phyloP scores from a whole-genome alignment of 768 basidiomycete species.

The Boletus vermiculosoides region DNA sequence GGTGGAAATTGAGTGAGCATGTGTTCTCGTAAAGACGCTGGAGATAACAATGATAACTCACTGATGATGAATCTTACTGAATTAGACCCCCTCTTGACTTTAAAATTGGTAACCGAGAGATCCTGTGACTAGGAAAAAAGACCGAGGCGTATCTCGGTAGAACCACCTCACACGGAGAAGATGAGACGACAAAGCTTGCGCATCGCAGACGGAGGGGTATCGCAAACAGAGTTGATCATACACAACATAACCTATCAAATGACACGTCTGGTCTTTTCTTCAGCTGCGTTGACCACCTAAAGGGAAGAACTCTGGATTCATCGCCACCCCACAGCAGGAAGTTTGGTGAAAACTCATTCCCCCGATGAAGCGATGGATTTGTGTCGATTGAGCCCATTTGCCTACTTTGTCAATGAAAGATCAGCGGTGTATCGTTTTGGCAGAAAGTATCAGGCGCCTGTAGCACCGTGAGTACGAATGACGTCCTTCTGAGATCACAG shows the following conservation, averaged over 20 bases:
- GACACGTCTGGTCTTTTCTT: not conserved
- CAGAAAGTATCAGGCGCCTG: not conserved
- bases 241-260: not conserved
- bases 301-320: not conserved
- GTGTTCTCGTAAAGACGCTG: constrained; percentile 9
- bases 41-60: constrained; percentile 12
- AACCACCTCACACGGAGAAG: not conserved
- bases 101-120: not conserved
- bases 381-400: not conserved
- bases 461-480: not conserved
- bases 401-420: not conserved
- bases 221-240: not conserved
- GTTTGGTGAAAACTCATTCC: not conserved
- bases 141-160: not conserved
- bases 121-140: constrained; percentile 1
- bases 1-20: constrained; percentile 2
- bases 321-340: not conserved
- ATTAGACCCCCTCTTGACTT: not conserved
- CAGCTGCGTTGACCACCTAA: not conserved
- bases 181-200: not conserved
- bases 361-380: not conserved
- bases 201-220: not conserved
- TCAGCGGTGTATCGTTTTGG: too few relatives aligned
- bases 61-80: not conserved
- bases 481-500: not conserved